Evolutionary conservation across 192 early-diverging fungal species (phyloP).

Genomic region (Umbelopsis sp.): DNA sequence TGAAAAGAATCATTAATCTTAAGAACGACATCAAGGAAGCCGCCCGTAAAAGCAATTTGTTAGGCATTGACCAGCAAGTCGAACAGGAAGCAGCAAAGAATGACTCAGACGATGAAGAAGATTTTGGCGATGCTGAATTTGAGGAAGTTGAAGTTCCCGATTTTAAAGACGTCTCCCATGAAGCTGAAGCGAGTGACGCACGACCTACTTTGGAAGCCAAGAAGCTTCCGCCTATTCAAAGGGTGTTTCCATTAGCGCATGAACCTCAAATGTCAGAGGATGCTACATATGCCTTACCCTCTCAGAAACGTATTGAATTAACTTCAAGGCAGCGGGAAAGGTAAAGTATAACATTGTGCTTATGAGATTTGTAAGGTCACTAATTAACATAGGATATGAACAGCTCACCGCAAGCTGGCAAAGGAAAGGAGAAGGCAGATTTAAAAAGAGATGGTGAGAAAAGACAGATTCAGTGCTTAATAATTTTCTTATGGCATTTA

Average conservation of each 20-base stretch:
- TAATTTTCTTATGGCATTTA: neutral
- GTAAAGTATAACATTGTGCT: neutral
- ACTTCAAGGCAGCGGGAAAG: neutral
- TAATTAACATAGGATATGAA: neutral
- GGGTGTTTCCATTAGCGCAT: constrained; percentile 40
- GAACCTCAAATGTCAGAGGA: constrained; percentile 44
- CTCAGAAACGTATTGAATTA: neutral
- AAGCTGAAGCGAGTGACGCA: constrained; percentile 23
- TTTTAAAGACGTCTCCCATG: constrained; percentile 9
- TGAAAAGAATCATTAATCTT: constrained; percentile 44
- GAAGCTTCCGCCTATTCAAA: constrained; percentile 34
- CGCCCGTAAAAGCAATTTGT: constrained; percentile 38
- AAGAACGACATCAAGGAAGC: constrained; percentile 42
- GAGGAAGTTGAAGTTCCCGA: constrained; percentile 33
- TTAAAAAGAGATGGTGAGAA: constrained; percentile 15
- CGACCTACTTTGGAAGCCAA: neutral
- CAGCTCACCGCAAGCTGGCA: neutral
- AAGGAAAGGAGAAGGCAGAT: constrained; percentile 28
- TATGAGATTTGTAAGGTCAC: neutral
- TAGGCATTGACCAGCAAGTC: constrained; percentile 45
- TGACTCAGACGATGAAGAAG: constrained; percentile 45
- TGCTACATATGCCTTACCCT: constrained; percentile 36
- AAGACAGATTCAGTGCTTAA: neutral
- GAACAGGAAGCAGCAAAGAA: constrained; percentile 13
- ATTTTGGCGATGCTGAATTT: constrained; percentile 46